Conservation (phyloP, 208 protist genomes). For the Trypanosoma caninum region DNA sequence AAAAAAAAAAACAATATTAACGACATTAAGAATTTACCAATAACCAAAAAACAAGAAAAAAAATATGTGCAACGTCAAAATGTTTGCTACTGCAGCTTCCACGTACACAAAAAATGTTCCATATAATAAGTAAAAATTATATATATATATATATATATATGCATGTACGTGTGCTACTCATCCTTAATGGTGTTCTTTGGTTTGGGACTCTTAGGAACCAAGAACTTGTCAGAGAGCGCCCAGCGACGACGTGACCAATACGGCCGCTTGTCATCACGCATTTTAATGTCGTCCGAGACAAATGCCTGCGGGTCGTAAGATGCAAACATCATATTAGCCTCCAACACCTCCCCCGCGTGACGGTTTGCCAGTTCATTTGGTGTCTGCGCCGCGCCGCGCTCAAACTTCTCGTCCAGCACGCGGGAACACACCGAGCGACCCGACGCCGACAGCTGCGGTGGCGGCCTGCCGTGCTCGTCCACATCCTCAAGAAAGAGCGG, state of each 20-base stretch:
- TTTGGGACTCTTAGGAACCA: slow-evolving; percentile 78
- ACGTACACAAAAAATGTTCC: too few relatives aligned
- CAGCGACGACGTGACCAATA: slow-evolving; percentile 84
- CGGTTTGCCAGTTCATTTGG: slow-evolving; percentile 56
- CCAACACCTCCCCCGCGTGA: slow-evolving; percentile 62
- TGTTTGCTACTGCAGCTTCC: too few relatives aligned
- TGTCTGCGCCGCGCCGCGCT: slow-evolving; percentile 17
- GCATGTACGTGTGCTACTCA: slow-evolving; percentile 31
- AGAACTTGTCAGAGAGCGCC: slow-evolving; percentile 81
- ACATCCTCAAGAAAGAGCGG: slow-evolving; percentile 86
- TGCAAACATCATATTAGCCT: slow-evolving; percentile 84
- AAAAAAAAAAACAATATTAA: slow-evolving; percentile 18
- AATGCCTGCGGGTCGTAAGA: slow-evolving; percentile 76
- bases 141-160: not conserved
- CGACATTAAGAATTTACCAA: not conserved
- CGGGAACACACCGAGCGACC: slow-evolving; percentile 22
- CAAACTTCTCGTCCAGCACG: slow-evolving; percentile 52
- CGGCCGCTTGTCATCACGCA: slow-evolving; percentile 39
- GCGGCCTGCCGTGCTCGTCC: slow-evolving; percentile 69
- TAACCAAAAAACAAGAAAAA: slow-evolving; percentile 1
- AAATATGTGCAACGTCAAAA: not conserved
- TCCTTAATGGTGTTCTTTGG: slow-evolving; percentile 89
- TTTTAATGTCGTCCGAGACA: slow-evolving; percentile 41
- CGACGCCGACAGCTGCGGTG: slow-evolving; percentile 11
- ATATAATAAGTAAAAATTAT: not conserved